phyloP scores from a whole-genome alignment of 2,329 filamentous ascomycete genomes.

The Hypoxylon sp. region DNA sequence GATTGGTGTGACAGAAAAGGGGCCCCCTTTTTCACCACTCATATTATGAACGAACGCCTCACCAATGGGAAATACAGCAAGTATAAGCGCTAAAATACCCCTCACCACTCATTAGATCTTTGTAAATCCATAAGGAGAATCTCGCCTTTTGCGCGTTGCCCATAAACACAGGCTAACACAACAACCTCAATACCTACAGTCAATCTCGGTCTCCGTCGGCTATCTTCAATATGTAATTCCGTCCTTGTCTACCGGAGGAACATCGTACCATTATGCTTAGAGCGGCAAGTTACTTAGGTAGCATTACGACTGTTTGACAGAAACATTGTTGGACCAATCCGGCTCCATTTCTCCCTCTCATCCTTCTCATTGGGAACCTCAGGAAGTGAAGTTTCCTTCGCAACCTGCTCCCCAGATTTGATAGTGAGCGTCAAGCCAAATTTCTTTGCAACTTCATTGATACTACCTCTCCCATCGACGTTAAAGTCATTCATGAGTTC shows the following conservation, averaged over 20 bases:
- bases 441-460: not conserved
- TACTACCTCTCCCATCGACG: not conserved
- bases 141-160: not conserved
- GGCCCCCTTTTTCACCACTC: not conserved
- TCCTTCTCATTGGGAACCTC: not conserved
- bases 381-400: not conserved
- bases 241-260: not conserved
- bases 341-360: not conserved
- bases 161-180: not conserved
- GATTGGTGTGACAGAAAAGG: not conserved
- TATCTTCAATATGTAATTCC: not conserved
- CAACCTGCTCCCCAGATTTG: conserved; percentile 1
- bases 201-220: not conserved
- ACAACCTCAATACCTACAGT: not conserved
- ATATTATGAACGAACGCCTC: too few species aligned
- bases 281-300: not conserved
- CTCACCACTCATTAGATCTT: too few species aligned
- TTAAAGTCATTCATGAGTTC: not conserved
- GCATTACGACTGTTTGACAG: not conserved
- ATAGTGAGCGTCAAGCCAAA: not conserved
- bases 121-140: too few species aligned
- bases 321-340: not conserved
- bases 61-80: too few species aligned
- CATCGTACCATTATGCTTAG: not conserved
- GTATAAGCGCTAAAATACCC: too few species aligned